phyloP scores from a whole-genome alignment of 179 eudicot genomes.

The Dionaea muscipula region DNA sequence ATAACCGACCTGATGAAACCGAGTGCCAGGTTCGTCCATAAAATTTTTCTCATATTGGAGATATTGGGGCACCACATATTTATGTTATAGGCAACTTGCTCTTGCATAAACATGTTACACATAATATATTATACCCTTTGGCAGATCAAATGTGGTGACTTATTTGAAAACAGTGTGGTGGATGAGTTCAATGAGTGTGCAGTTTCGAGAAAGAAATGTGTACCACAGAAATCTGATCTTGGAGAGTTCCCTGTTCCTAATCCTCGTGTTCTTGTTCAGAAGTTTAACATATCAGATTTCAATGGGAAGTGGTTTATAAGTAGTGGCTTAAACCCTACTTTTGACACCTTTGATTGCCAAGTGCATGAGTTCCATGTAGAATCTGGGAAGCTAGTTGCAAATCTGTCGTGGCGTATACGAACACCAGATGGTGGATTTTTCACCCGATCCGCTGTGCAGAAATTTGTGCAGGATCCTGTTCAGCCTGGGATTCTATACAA shows the following conservation, averaged over 20 bases:
- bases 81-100: neutral
- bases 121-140: no score
- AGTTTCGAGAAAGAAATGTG: constrained; percentile 91
- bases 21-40: constrained; percentile 73
- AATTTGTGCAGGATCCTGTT: constrained; percentile 73
- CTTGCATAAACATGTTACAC: neutral
- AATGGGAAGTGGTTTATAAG: constrained; percentile 81
- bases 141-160: constrained; percentile 95
- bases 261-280: constrained; percentile 45
- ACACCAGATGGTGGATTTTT: constrained; percentile 91
- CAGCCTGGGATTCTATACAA: constrained; percentile 79
- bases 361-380: constrained; percentile 77
- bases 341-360: constrained; percentile 85
- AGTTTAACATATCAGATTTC: constrained; percentile 62
- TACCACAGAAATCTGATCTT: constrained; percentile 79
- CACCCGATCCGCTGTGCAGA: constrained; percentile 76
- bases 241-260: constrained; percentile 94
- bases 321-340: constrained; percentile 86
- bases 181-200: constrained; percentile 97
- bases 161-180: constrained; percentile 81
- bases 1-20: constrained; percentile 87
- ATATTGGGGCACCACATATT: neutral
- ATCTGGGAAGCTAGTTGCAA: constrained; percentile 65
- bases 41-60: neutral
- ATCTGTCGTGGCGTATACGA: constrained; percentile 64